Evolutionary conservation across 2,329 filamentous ascomycete genomes (phyloP), one percentile per base, ranked within the genome.

Genomic region (Arthroderma uncinatum): DNA sequence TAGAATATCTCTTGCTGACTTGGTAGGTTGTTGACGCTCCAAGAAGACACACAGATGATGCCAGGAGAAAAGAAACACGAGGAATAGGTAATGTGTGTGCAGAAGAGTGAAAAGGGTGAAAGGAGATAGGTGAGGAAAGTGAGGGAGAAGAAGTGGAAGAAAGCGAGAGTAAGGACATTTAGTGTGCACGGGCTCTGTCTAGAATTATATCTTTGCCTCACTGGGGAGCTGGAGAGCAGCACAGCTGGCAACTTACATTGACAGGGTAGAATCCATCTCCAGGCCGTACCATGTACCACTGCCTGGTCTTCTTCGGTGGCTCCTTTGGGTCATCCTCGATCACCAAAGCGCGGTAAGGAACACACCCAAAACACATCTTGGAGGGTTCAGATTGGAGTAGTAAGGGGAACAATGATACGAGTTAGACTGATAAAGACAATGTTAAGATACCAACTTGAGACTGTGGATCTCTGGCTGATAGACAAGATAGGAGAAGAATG

Each of bases 321-420:
- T 53, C 30, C 44, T 59, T 58, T 19, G 58, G 58, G 10, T 44
- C 47, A 14, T 59, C 64, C 47, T 64, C 61, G 50, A 62, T 59
- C 34, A 60, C 54, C 44, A 57, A 57, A 12, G 56, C 37, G 30
- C 57, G 60, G 36, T 61, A 61, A 10, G 61, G 61, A 10, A 59
- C 48, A 52, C 61, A 60, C 21, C 59, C 60, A 36, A 57, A 58
- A 23, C 59, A 61, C 58, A 61, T 61, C 19, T 30, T 61, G 59
- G 54, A 42, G 28, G 3, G 34, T 14, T 25, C 12, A 25, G 34
- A 23, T 54, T 12, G 36, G 36, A 40, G 21, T 39, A 53, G n/a
- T 30, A 7, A n/a, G 33, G 48, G 30, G 4, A 12, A 33, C 9
- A 30, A 47, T 10, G 23, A 16, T 12, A 44, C n/a, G 33, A 34